Percentiles rank a stretch among this genome's conserved stretches.
Evolutionary conservation across 2,329 filamentous ascomycete genomes (phyloP).

Genomic region (Mycocentrospora acerina): DNA sequence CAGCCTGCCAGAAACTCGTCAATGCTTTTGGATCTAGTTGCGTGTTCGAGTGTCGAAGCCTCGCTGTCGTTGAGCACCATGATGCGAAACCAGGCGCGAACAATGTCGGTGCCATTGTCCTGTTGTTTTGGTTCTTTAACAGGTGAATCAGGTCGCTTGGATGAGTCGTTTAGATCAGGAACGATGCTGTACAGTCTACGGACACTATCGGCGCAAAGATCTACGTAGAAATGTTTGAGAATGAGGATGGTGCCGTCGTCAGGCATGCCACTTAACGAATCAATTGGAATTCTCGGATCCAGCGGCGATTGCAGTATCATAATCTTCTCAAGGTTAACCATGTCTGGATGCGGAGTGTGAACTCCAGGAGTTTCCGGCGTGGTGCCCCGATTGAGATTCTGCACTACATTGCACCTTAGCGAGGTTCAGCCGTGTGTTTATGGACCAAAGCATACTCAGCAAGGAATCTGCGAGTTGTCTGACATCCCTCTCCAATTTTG

Average conservation of each 20-base stretch:
- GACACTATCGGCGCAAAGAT: slow-evolving; percentile 24
- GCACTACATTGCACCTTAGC: slow-evolving; percentile 11
- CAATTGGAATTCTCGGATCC: slow-evolving; percentile 22
- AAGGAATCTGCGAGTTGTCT: slow-evolving; percentile 22
- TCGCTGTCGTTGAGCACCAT: slow-evolving; percentile 35
- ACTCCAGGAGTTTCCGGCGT: slow-evolving; percentile 18
- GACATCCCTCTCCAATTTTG: slow-evolving; percentile 22
- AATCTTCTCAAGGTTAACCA: slow-evolving; percentile 18
- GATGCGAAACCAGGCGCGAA: slow-evolving; percentile 32
- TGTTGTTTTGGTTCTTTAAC: not conserved
- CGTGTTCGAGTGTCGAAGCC: slow-evolving; percentile 21
- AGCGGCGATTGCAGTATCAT: slow-evolving; percentile 25
- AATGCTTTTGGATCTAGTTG: slow-evolving; percentile 25
- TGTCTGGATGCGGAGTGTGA: slow-evolving; percentile 12
- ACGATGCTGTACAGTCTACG: slow-evolving; percentile 27
- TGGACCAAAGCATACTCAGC: slow-evolving; percentile 16
- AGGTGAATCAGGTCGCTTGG: slow-evolving; percentile 2
- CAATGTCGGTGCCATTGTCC: slow-evolving; percentile 26
- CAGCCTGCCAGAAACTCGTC: slow-evolving; percentile 23
- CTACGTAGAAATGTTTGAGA: slow-evolving; percentile 29
- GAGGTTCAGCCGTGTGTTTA: slow-evolving; percentile 2
- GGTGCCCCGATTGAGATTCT: slow-evolving; percentile 17
- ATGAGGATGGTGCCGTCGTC: slow-evolving; percentile 30
- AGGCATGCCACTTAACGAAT: slow-evolving; percentile 17
- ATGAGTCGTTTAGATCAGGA: slow-evolving; percentile 23